phyloP scores from a whole-genome alignment of 2,329 filamentous ascomycete genomes.

The Arthrobotrys iridis region DNA sequence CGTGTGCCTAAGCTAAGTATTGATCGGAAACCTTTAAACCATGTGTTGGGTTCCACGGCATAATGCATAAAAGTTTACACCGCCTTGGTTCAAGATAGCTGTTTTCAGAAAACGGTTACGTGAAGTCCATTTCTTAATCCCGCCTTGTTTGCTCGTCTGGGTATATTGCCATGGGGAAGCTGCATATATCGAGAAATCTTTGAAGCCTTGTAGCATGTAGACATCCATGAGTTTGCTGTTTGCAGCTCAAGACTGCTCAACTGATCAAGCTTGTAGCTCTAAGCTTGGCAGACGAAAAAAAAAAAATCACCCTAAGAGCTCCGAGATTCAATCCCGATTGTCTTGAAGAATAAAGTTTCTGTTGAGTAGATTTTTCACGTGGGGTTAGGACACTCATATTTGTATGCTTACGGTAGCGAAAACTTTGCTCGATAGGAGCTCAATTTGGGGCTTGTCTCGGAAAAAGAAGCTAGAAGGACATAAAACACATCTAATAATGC shows the following conservation, averaged over 20 bases:
- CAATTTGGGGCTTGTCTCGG: constrained; percentile 36
- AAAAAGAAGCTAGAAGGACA: constrained; percentile 13
- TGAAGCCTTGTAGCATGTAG: constrained; percentile 30
- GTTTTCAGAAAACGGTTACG: constrained; percentile 42
- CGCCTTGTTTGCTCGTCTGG: not conserved
- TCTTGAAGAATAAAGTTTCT: constrained; percentile 26
- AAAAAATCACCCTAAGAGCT: not conserved
- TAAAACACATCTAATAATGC: not conserved
- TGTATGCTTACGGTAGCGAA: constrained; percentile 10
- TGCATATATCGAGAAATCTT: constrained; percentile 21
- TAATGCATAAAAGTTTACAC: constrained; percentile 18
- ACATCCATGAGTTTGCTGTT: constrained; percentile 41
- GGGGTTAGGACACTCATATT: not conserved
- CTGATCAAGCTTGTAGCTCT: not conserved
- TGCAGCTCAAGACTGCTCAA: constrained; percentile 8
- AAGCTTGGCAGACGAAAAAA: constrained; percentile 2
- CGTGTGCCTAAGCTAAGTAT: not conserved
- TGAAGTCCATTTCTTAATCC: constrained; percentile 17
- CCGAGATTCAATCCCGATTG: not conserved
- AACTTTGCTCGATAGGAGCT: constrained; percentile 14
- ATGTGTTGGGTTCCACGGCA: constrained; percentile 34
- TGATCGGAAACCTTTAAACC: not conserved
- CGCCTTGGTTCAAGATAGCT: constrained; percentile 18
- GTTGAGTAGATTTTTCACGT: constrained; percentile 9
- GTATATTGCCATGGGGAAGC: not conserved